These are phyloP conservation scores for Handroanthus guayacan DNA, from an alignment of 257 asterid genomes.

Conservation along the genomic window DNA sequence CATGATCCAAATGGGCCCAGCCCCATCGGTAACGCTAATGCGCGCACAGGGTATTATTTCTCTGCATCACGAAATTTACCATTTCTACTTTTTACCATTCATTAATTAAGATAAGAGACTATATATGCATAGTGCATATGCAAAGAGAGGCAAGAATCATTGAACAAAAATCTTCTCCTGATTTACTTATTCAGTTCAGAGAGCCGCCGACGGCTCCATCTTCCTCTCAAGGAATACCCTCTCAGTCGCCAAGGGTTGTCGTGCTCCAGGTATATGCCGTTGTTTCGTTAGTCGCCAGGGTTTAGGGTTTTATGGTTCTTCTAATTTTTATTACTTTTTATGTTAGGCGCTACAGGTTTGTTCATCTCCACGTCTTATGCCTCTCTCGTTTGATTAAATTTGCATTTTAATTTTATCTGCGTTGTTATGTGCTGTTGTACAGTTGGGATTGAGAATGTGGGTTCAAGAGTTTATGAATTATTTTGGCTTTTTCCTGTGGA, in stretches of 20 bases:
- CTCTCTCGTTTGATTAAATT: constrained; percentile 7
- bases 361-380: neutral
- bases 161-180: constrained; percentile 17
- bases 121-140: neutral
- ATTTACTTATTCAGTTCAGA: neutral
- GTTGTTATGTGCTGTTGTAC: neutral
- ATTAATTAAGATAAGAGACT: neutral
- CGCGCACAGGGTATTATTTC: too few species aligned
- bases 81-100: too few species aligned
- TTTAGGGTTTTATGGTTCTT: constrained; percentile 57
- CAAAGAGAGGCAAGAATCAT: neutral
- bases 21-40: too few species aligned
- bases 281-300: constrained; percentile 45
- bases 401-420: neutral
- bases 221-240: neutral
- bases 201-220: constrained; percentile 25
- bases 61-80: too few species aligned
- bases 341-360: neutral
- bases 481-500: neutral
- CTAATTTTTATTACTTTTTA: neutral
- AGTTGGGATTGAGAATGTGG: constrained; percentile 6
- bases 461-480: constrained; percentile 25
- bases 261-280: constrained; percentile 33
- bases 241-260: constrained; percentile 17
- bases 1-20: neutral